A percentile compares a stretch with the other conserved stretches of the same genome.
These are phyloP conservation scores for Begonia peltatifolia DNA, from an alignment of 306 rosid genomes.

Conservation along the genomic window DNA sequence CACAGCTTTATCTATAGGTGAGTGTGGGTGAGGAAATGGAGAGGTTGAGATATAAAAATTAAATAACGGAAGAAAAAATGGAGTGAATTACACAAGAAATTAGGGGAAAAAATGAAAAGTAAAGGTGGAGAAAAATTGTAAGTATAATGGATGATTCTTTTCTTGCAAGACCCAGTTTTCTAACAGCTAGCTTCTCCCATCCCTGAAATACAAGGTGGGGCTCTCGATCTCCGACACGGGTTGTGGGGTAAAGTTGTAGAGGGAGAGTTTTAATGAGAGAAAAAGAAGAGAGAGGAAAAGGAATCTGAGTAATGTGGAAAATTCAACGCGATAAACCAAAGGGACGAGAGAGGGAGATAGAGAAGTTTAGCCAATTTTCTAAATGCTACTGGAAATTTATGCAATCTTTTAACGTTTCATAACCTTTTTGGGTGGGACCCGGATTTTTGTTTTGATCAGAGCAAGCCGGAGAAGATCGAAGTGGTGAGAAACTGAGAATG, in stretches of 20 bases:
- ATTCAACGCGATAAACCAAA: slow-evolving; percentile 10
- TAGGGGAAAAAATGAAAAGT: not conserved
- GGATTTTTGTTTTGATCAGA: not conserved
- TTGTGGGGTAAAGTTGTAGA: not conserved
- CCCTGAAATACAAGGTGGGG: slow-evolving; percentile 12
- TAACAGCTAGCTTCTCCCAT: slow-evolving; percentile 9
- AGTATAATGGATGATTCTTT: slow-evolving; percentile 15
- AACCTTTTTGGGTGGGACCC: not conserved
- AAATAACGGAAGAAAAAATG: not conserved
- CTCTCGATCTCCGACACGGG: slow-evolving; percentile 12
- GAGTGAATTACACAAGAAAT: not conserved
- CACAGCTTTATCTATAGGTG: too few species aligned
- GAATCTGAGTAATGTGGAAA: slow-evolving; percentile 6
- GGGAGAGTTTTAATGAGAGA: not conserved
- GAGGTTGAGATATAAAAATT: slow-evolving; percentile 10
- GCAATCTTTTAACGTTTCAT: not conserved
- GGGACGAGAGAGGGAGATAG: not conserved
- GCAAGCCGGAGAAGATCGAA: not conserved
- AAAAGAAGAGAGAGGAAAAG: not conserved
- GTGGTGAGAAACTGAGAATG: not conserved
- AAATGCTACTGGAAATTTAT: too few species aligned
- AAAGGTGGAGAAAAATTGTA: not conserved
- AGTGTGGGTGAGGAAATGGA: slow-evolving; percentile 1
- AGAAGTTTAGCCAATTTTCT: too few species aligned
- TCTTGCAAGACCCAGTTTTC: slow-evolving; percentile 17